Percentiles rank a stretch among this genome's conserved stretches.
Evolutionary conservation across 208 protist genomes (phyloP).

Genomic region (Eutreptiella sp.): DNA sequence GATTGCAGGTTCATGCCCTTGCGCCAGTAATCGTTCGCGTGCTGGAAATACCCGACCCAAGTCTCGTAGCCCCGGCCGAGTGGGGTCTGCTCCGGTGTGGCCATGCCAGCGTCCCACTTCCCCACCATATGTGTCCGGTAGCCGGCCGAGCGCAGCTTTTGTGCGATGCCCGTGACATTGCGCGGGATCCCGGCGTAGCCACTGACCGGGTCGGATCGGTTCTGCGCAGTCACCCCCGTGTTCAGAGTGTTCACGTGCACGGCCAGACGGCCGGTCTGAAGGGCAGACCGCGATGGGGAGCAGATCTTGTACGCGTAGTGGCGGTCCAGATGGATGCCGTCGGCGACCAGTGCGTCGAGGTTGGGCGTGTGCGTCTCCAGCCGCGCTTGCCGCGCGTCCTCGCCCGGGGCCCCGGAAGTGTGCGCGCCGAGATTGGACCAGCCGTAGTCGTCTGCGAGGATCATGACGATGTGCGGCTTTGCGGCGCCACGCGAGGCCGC

Average conservation of each 20-base stretch:
- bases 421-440: conserved; percentile 19
- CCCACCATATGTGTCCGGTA: conserved; percentile 32
- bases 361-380: too few relatives aligned
- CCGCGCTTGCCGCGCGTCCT: too few relatives aligned
- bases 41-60: conserved; percentile 19
- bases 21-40: conserved; percentile 12
- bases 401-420: too few relatives aligned
- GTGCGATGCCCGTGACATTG: conserved; percentile 24
- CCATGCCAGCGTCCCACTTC: conserved; percentile 38
- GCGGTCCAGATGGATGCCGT: conserved; percentile 33
- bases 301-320: conserved; percentile 32
- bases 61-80: conserved; percentile 33
- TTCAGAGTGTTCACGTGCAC: conserved; percentile 26
- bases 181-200: conserved; percentile 19
- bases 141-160: conserved; percentile 14
- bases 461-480: conserved; percentile 28
- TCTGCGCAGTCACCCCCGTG: too few relatives aligned
- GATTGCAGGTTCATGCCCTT: too few relatives aligned
- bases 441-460: conserved; percentile 28
- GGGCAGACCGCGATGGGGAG: conserved; percentile 15
- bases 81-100: conserved; percentile 29
- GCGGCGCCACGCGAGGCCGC: too few relatives aligned
- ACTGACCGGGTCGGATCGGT: background rate
- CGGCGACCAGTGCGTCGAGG: conserved; percentile 24
- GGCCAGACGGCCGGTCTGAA: conserved; percentile 29